These are phyloP conservation scores for Neurospora discreta DNA, from an alignment of 495 filamentous ascomycete genomes.

Conservation along the genomic window DNA sequence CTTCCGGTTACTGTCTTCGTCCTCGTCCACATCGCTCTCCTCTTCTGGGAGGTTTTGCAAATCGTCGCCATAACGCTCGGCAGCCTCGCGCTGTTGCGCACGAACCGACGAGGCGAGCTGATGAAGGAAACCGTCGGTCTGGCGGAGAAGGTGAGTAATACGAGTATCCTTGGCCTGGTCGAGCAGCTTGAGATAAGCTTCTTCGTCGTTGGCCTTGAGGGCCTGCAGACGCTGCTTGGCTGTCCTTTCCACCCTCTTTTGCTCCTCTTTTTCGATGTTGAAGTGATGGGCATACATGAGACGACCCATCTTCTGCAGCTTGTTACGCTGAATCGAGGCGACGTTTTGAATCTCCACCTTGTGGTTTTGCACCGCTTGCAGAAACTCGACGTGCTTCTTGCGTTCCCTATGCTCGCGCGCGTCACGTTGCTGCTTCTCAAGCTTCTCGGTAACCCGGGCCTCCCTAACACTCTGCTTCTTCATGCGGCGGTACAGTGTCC, in stretches of 20 bases:
- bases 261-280: conserved; percentile 97
- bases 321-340: conserved; percentile 34
- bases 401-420: conserved; percentile 87
- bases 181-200: conserved; percentile 91
- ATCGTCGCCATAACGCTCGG: conserved; percentile 63
- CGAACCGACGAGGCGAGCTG: conserved; percentile 91
- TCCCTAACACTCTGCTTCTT: conserved; percentile 97
- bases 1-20: conserved; percentile 60
- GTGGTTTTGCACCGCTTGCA: conserved; percentile 57
- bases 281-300: conserved; percentile 82
- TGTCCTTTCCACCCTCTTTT: conserved; percentile 90
- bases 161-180: conserved; percentile 98
- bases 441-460: conserved; percentile 91
- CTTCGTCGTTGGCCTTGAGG: conserved; percentile 96
- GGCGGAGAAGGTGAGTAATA: conserved; percentile 90
- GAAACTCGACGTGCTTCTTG: conserved; percentile 87
- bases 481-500: conserved; percentile 76
- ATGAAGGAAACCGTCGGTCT: conserved; percentile 93
- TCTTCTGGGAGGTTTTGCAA: conserved; percentile 43
- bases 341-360: conserved; percentile 31
- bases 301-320: conserved; percentile 74
- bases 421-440: conserved; percentile 97
- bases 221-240: conserved; percentile 99
- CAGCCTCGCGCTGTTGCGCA: conserved; percentile 74
- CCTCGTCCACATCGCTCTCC: conserved; percentile 55